Conservation (phyloP, 2,329 filamentous ascomycete genomes). For the Arthroderma sp. region DNA sequence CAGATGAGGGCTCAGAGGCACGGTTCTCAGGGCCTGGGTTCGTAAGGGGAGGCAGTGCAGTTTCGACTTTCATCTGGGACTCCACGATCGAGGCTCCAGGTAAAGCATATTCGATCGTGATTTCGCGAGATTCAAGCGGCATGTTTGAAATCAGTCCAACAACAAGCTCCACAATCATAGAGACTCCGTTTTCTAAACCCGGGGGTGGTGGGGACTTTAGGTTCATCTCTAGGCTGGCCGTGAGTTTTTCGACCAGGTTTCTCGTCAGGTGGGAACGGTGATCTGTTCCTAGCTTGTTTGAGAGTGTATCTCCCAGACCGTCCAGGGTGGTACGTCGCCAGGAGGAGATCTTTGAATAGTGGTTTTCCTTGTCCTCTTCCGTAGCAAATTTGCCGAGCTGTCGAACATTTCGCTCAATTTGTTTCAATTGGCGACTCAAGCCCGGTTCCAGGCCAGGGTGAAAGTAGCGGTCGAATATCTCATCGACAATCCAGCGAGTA, state of each 20-base stretch:
- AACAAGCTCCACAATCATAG: slow-evolving; percentile 86
- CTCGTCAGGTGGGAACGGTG: slow-evolving; percentile 57
- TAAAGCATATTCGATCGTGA: slow-evolving; percentile 71
- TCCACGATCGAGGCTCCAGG: slow-evolving; percentile 59
- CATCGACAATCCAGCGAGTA: slow-evolving; percentile 76
- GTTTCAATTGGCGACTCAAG: slow-evolving; percentile 67
- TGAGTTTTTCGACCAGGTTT: slow-evolving; percentile 54
- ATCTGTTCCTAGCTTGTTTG: slow-evolving; percentile 50
- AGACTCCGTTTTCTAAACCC: slow-evolving; percentile 74
- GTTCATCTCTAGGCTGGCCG: slow-evolving; percentile 56
- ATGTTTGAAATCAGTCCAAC: slow-evolving; percentile 75
- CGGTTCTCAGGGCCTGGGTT: slow-evolving; percentile 18
- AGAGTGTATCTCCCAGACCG: slow-evolving; percentile 61
- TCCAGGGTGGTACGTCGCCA: slow-evolving; percentile 93
- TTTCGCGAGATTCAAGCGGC: slow-evolving; percentile 80
- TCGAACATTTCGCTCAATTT: slow-evolving; percentile 77
- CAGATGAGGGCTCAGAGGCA: slow-evolving; percentile 9
- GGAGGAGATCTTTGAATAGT: slow-evolving; percentile 73
- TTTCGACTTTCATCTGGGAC: slow-evolving; percentile 74
- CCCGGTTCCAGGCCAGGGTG: slow-evolving; percentile 71
- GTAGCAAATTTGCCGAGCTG: slow-evolving; percentile 58
- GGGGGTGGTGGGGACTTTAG: slow-evolving; percentile 63
- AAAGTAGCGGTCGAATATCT: slow-evolving; percentile 84
- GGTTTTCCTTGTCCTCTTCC: slow-evolving; percentile 77
- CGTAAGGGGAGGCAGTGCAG: slow-evolving; percentile 48